These are phyloP conservation scores for Suillus cothurnatus DNA, from an alignment of 768 basidiomycete genomes.

Conservation along the genomic window DNA sequence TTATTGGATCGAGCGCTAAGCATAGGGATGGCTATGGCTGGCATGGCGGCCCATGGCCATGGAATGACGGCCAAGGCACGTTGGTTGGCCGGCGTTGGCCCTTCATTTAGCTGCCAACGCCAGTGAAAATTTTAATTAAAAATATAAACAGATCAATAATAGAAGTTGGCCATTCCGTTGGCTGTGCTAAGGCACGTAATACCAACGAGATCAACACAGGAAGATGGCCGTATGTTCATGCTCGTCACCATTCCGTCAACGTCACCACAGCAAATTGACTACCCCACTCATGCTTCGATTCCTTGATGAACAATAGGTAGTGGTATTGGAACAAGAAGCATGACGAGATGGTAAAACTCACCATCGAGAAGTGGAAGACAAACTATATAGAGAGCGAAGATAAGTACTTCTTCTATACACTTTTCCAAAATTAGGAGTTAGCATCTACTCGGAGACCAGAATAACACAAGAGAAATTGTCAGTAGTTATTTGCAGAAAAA, in stretches of 20 bases:
- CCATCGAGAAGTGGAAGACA: background rate
- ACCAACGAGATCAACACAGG: background rate
- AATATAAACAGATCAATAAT: background rate
- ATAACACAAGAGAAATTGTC: background rate
- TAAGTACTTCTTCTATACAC: too few species aligned
- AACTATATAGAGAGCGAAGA: background rate
- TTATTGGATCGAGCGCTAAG: background rate
- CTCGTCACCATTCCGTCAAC: background rate
- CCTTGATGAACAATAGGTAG: background rate
- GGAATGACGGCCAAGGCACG: background rate
- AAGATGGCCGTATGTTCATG: background rate
- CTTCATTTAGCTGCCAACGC: background rate
- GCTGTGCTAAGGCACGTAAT: background rate
- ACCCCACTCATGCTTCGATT: background rate
- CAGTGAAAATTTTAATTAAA: background rate
- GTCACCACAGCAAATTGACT: too few species aligned
- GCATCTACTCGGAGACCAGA: background rate
- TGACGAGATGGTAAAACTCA: background rate
- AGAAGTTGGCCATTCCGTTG: background rate
- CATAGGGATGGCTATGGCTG: background rate
- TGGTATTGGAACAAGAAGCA: background rate
- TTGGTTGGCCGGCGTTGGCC: slow-evolving; percentile 1
- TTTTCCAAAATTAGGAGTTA: background rate
- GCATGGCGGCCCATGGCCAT: background rate
- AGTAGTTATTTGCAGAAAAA: background rate